Conservation (phyloP, 306 rosid genomes). For the Cicer judaicum region DNA sequence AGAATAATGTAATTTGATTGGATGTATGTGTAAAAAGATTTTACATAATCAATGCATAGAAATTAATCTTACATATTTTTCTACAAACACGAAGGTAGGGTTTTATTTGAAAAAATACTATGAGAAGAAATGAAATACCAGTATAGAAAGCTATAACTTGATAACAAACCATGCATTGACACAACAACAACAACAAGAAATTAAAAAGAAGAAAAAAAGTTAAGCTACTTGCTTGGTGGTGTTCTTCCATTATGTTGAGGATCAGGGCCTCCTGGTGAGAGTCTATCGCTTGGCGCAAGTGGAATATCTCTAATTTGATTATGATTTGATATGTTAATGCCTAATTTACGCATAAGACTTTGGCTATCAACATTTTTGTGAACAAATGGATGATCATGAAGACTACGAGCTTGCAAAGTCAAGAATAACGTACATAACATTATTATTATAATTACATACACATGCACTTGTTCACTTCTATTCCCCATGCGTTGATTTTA, state of each 20-base stretch:
- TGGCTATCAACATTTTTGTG: constrained; percentile 41
- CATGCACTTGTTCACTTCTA: background rate
- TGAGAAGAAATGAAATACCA: constrained; percentile 22
- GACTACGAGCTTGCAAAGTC: constrained; percentile 50
- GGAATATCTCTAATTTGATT: constrained; percentile 1
- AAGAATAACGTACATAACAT: constrained; percentile 25
- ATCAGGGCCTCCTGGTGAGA: constrained; percentile 63
- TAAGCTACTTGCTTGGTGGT: constrained; percentile 17
- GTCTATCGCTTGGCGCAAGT: constrained; percentile 44
- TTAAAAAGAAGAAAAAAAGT: background rate
- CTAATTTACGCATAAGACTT: constrained; percentile 48
- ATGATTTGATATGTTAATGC: constrained; percentile 40
- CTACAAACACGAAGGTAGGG: background rate
- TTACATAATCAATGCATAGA: too few species aligned
- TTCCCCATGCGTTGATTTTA: constrained; percentile 44
- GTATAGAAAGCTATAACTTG: background rate
- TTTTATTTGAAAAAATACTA: background rate
- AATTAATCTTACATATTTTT: too few species aligned
- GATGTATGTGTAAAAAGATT: too few species aligned
- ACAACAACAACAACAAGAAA: background rate
- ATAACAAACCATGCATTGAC: background rate
- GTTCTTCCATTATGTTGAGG: constrained; percentile 50
- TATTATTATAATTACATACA: constrained; percentile 39
- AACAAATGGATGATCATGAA: constrained; percentile 35
- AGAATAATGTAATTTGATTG: too few species aligned